Conservation (phyloP, 352 stramenopile genomes). For the Globisporangium perplexum region DNA sequence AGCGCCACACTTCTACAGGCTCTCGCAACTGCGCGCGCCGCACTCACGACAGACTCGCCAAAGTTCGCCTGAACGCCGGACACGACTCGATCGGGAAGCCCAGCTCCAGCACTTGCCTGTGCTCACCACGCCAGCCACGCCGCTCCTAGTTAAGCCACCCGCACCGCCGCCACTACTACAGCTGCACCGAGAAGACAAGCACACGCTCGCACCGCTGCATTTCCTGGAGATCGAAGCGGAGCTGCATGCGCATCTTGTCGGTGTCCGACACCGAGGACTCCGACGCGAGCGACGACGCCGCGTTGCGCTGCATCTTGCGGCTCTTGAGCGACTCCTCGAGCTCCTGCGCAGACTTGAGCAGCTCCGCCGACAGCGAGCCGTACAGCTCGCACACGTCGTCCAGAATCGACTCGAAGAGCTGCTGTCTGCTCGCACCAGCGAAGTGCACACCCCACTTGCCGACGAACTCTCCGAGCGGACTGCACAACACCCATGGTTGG, state of each 20-base stretch:
- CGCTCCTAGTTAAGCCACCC: not conserved
- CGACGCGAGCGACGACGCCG: constrained; percentile 14
- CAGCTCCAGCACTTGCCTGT: constrained; percentile 45
- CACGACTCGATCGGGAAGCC: constrained; percentile 41
- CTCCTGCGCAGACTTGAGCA: constrained; percentile 72
- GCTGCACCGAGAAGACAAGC: not conserved
- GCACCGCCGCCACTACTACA: too few relatives aligned
- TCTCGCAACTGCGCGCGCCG: not conserved
- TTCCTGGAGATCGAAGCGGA: constrained; percentile 71
- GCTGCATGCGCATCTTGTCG: constrained; percentile 81
- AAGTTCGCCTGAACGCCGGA: constrained; percentile 16
- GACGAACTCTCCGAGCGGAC: constrained; percentile 69
- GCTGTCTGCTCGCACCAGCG: constrained; percentile 22
- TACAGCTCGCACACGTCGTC: constrained; percentile 58
- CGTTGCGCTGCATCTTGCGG: constrained; percentile 71
- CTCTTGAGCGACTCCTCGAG: constrained; percentile 87
- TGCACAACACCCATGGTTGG: not conserved
- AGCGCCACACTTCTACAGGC: not conserved
- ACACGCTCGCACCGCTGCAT: constrained; percentile 47
- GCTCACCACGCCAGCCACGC: not conserved
- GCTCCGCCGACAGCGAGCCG: constrained; percentile 53
- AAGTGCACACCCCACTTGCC: constrained; percentile 67
- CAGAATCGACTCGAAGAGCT: constrained; percentile 51
- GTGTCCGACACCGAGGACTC: constrained; percentile 60
- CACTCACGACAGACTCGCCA: constrained; percentile 13